Evolutionary conservation across 495 filamentous ascomycete genomes (phyloP).

Genomic region (Annulohypoxylon nitens): DNA sequence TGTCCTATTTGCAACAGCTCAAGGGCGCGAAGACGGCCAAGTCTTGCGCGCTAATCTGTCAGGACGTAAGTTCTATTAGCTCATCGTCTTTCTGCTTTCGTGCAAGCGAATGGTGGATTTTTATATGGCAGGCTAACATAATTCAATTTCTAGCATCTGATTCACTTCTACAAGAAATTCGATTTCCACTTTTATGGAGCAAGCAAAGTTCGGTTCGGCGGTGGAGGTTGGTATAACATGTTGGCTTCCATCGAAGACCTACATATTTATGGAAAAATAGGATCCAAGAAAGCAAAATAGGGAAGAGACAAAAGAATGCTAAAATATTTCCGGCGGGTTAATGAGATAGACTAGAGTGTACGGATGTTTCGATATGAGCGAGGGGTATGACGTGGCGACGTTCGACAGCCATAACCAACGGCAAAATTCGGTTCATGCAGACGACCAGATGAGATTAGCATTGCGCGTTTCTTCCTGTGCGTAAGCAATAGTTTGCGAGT

Average conservation of each 20-base stretch:
- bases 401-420: not conserved
- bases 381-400: constrained; percentile 16
- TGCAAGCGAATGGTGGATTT: not conserved
- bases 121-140: not conserved
- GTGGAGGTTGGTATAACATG: constrained; percentile 86
- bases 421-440: not conserved
- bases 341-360: not conserved
- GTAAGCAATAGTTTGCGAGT: constrained; percentile 42
- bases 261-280: constrained; percentile 1
- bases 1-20: constrained; percentile 77
- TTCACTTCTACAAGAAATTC: constrained; percentile 80
- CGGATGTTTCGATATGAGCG: not conserved
- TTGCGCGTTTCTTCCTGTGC: constrained; percentile 7
- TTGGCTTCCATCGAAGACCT: constrained; percentile 48
- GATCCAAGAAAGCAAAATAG: not conserved
- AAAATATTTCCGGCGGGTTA: not conserved
- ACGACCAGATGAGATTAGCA: constrained; percentile 26
- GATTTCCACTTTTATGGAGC: no score
- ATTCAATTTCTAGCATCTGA: constrained; percentile 61
- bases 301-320: not conserved
- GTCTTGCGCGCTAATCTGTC: constrained; percentile 81
- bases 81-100: not conserved
- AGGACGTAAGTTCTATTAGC: constrained; percentile 65
- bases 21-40: constrained; percentile 74
- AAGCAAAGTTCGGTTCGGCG: constrained; percentile 75